These are phyloP conservation scores for Peltaster fructicola DNA, from an alignment of 2,329 filamentous ascomycete species.

Conservation along the genomic window DNA sequence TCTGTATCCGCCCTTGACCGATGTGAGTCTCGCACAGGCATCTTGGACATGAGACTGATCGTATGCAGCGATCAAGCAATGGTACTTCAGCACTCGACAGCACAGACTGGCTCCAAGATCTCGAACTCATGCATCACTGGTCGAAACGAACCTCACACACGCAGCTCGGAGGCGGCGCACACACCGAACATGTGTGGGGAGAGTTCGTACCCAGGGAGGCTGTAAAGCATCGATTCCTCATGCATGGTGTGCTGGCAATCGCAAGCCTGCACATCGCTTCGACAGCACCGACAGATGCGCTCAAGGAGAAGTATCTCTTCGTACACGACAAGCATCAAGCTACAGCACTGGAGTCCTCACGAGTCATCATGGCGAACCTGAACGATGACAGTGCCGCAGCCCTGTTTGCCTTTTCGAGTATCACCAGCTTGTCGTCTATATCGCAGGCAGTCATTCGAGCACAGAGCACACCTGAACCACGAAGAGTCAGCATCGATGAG, in stretches of 20 bases:
- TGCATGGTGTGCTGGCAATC: constrained; percentile 13
- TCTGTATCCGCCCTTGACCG: constrained; percentile 2
- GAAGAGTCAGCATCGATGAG: constrained; percentile 8
- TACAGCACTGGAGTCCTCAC: constrained; percentile 9
- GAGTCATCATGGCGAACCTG: constrained; percentile 7
- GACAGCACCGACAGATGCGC: constrained; percentile 5
- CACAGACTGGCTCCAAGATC: constrained; percentile 12
- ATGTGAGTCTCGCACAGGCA: background rate
- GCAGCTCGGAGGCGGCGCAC: constrained; percentile 5
- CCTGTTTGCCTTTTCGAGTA: constrained; percentile 9
- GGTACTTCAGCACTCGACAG: constrained; percentile 3
- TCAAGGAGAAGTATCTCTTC: constrained; percentile 8
- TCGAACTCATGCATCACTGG: constrained; percentile 15
- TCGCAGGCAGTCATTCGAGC: constrained; percentile 3
- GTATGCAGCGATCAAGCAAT: constrained; percentile 1
- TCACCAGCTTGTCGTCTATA: constrained; percentile 5
- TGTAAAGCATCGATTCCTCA: constrained; percentile 9
- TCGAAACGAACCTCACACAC: constrained; percentile 2
- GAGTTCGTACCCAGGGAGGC: constrained; percentile 10
- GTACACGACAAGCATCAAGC: constrained; percentile 12
- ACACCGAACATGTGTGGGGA: constrained; percentile 8
- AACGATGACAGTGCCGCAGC: constrained; percentile 7
- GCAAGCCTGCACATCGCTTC: constrained; percentile 11
- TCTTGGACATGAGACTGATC: background rate
- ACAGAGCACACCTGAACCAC: constrained; percentile 5